Evolutionary conservation across 805 yeast species (phyloP).

Genomic region (Kazachstania kunashirensis): DNA sequence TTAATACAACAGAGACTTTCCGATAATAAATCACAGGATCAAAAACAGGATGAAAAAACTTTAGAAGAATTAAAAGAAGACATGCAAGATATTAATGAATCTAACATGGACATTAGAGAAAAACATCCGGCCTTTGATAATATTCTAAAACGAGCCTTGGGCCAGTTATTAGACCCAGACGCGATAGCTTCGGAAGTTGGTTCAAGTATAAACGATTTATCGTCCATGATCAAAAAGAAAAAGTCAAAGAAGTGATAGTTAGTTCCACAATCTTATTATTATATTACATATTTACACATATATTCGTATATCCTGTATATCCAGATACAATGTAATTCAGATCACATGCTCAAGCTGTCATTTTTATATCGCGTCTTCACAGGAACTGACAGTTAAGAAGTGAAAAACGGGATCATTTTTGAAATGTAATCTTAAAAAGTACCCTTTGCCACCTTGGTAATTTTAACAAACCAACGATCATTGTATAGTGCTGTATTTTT

Average conservation of each 20-base stretch:
- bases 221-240: constrained; percentile 54
- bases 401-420: no score
- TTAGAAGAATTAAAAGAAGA: constrained; percentile 49
- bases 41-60: constrained; percentile 34
- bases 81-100: constrained; percentile 38
- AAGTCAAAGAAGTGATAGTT: constrained; percentile 6
- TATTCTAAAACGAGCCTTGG: constrained; percentile 10
- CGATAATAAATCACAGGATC: constrained; percentile 24
- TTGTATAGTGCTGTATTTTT: no score
- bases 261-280: no score
- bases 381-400: no score
- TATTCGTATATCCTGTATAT: no score
- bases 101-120: constrained; percentile 6
- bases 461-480: no score
- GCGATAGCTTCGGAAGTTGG: constrained; percentile 7
- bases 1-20: constrained; percentile 36
- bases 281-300: no score
- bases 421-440: no score
- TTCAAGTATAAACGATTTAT: constrained; percentile 43
- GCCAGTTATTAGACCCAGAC: constrained; percentile 9
- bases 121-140: constrained; percentile 10
- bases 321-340: no score
- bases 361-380: no score
- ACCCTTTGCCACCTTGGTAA: no score
- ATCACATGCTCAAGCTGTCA: no score